phyloP scores from a whole-genome alignment of 2,329 filamentous ascomycete species.

The Diplodia mutila region DNA sequence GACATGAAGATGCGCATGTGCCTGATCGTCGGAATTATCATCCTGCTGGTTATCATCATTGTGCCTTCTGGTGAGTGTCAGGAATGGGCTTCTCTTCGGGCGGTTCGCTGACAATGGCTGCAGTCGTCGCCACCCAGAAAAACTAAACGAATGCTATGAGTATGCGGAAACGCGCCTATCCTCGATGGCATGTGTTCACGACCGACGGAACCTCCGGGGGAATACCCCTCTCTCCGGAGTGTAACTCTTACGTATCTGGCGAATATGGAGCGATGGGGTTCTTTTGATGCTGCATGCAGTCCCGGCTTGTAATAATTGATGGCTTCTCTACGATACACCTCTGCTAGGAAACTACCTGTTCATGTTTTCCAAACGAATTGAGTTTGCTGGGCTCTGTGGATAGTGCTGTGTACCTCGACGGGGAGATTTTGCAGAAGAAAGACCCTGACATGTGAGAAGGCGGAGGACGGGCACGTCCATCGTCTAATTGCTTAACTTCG shows the following conservation, averaged over 20 bases:
- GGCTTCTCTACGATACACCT: constrained; percentile 25
- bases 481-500: not conserved
- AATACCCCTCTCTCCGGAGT: constrained; percentile 18
- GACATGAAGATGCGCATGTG: constrained; percentile 99
- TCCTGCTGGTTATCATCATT: constrained; percentile 91
- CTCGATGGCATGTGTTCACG: constrained; percentile 26
- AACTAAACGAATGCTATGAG: constrained; percentile 21
- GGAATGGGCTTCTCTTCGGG: not conserved
- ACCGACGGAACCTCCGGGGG: constrained; percentile 24
- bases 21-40: constrained; percentile 85
- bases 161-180: constrained; percentile 19
- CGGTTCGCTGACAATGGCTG: constrained; percentile 29
- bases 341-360: constrained; percentile 25
- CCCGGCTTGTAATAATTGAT: constrained; percentile 27
- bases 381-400: constrained; percentile 9
- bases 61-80: constrained; percentile 77
- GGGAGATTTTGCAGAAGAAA: not conserved
- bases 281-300: constrained; percentile 27
- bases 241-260: constrained; percentile 27
- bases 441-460: not conserved
- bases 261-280: constrained; percentile 27
- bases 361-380: constrained; percentile 21
- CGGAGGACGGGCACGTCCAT: not conserved
- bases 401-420: not conserved
- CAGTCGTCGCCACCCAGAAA: constrained; percentile 29